phyloP scores from a whole-genome alignment of 257 asterid species.

The Cynanchum wilfordii region DNA sequence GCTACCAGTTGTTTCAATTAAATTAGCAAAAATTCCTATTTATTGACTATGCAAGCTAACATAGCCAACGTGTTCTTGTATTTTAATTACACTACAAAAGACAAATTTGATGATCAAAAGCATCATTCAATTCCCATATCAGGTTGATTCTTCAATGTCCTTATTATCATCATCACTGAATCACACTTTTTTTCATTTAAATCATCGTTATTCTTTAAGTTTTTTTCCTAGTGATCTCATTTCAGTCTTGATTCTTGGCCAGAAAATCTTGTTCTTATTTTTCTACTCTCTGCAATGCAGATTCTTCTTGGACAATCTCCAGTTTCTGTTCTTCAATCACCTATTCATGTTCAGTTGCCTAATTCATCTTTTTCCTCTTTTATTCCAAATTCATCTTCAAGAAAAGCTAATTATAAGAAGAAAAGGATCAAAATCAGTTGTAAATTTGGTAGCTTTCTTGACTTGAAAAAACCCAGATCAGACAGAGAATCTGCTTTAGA shows the following conservation, averaged over 20 bases:
- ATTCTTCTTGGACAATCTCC: conserved; percentile 41
- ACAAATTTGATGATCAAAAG: conserved; percentile 10
- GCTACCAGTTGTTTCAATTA: background rate
- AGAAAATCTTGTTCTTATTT: background rate
- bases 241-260: background rate
- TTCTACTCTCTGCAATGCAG: conserved; percentile 37
- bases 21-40: background rate
- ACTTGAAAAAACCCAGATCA: conserved; percentile 50
- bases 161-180: background rate
- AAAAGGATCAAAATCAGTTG: conserved; percentile 23
- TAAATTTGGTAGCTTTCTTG: conserved; percentile 51
- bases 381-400: conserved; percentile 16
- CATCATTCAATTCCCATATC: conserved; percentile 15
- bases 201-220: too few relatives aligned
- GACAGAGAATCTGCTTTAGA: conserved; percentile 46
- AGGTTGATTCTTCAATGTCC: conserved; percentile 15
- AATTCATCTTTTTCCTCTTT: conserved; percentile 20
- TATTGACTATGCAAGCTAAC: background rate
- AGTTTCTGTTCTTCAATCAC: conserved; percentile 29
- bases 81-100: background rate
- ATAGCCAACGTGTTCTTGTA: background rate
- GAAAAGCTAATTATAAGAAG: conserved; percentile 12
- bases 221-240: background rate
- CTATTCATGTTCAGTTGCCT: conserved; percentile 20
- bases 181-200: background rate